These are phyloP conservation scores for Thelonectria olida DNA, from an alignment of 2,329 filamentous ascomycete species.

Conservation along the genomic window DNA sequence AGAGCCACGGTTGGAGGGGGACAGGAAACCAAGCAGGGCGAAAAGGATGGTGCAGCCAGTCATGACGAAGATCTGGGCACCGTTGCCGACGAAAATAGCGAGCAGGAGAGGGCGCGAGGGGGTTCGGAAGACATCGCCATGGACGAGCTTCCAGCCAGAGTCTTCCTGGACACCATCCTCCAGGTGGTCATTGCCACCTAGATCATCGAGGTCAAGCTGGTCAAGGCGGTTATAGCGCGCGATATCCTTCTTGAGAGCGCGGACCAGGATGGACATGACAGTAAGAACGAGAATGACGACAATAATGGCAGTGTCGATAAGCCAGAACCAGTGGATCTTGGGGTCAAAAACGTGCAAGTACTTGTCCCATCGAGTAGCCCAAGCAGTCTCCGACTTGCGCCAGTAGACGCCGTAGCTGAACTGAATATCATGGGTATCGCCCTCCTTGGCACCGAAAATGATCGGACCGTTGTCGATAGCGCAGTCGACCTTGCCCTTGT, in stretches of 20 bases:
- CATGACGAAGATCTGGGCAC: slow-evolving; percentile 97
- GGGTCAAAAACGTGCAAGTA: slow-evolving; percentile 97
- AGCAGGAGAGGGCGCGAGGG: slow-evolving; percentile 85
- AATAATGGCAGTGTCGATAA: slow-evolving; percentile 95
- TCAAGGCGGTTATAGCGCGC: slow-evolving; percentile 96
- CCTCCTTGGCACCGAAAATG: slow-evolving; percentile 66
- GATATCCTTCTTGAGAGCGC: slow-evolving; percentile 93
- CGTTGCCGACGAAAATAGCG: slow-evolving; percentile 89
- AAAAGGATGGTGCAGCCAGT: slow-evolving; percentile 93
- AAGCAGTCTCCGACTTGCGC: slow-evolving; percentile 83
- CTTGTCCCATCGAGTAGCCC: slow-evolving; percentile 98
- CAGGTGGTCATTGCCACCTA: slow-evolving; percentile 79
- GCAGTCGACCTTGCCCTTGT: slow-evolving; percentile 70
- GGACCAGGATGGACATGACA: slow-evolving; percentile 89
- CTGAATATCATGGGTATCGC: slow-evolving; percentile 67
- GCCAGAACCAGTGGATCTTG: slow-evolving; percentile 98
- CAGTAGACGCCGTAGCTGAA: slow-evolving; percentile 96
- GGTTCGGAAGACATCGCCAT: slow-evolving; percentile 94
- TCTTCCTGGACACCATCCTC: slow-evolving; percentile 97
- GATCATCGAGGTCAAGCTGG: slow-evolving; percentile 87
- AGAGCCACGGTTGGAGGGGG: slow-evolving; percentile 93
- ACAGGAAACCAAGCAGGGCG: slow-evolving; percentile 92
- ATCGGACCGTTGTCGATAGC: slow-evolving; percentile 65
- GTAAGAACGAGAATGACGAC: slow-evolving; percentile 91
- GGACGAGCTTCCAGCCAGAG: slow-evolving; percentile 97